These are phyloP conservation scores for Eremothecium cymbalariae DNA, from an alignment of 1,139 yeast species.

Conservation along the genomic window DNA sequence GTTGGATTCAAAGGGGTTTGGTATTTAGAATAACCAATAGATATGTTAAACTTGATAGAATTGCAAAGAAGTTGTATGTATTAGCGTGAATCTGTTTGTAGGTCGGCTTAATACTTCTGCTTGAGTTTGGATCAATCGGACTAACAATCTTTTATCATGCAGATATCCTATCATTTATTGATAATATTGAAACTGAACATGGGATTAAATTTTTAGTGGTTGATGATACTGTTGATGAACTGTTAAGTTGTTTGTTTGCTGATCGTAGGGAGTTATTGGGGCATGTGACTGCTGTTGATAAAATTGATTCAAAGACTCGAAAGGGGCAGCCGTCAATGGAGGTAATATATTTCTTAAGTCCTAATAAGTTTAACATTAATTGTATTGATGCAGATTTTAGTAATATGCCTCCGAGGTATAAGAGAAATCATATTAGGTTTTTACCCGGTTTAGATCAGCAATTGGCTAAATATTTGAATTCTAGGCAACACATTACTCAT, in stretches of 20 bases:
- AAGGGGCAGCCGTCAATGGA: conserved; percentile 45
- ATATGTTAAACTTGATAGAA: conserved; percentile 10
- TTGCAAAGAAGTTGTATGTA: conserved; percentile 12
- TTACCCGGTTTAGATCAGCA: conserved; percentile 42
- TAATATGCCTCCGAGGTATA: conserved; percentile 46
- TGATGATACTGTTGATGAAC: conserved; percentile 35
- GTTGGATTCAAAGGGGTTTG: background rate
- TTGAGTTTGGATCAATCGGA: too few relatives aligned
- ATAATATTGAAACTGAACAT: conserved; percentile 26
- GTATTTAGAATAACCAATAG: conserved; percentile 2
- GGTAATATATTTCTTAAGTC: conserved; percentile 53
- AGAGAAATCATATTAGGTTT: conserved; percentile 49
- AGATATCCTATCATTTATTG: conserved; percentile 17
- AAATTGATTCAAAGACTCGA: conserved; percentile 42
- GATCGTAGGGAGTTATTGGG: conserved; percentile 34
- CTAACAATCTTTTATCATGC: background rate
- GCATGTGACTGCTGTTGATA: conserved; percentile 43
- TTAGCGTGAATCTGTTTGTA: background rate
- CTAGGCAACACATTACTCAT: conserved; percentile 29
- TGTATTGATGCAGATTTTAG: conserved; percentile 55
- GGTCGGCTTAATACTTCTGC: too few relatives aligned
- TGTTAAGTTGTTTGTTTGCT: conserved; percentile 32
- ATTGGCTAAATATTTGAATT: conserved; percentile 25
- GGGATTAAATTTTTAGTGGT: conserved; percentile 37
- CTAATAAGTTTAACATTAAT: conserved; percentile 44